phyloP scores from a whole-genome alignment of 225 moss, liverwort and hornwort species.

The Takakia lepidozioides region DNA sequence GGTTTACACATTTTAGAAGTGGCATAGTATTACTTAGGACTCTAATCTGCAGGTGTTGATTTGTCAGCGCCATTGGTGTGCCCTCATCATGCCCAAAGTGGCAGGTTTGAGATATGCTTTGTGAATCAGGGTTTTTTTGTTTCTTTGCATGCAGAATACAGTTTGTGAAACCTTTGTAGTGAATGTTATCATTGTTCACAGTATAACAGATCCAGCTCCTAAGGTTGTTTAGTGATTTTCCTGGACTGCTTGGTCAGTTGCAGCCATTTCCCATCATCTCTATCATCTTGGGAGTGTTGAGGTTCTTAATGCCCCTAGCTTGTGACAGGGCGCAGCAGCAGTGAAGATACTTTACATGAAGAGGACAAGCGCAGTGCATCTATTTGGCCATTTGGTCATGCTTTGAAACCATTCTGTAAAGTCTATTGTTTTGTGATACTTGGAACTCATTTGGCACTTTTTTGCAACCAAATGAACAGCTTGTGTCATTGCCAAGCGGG shows the following conservation, averaged over 20 bases:
- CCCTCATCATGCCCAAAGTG: conserved; percentile 17
- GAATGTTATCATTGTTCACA: conserved; percentile 16
- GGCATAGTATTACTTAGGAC: conserved; percentile 27
- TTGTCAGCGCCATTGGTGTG: conserved; percentile 13
- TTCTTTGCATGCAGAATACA: conserved; percentile 11
- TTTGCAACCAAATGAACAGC: conserved; percentile 1
- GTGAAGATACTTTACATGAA: conserved; percentile 18
- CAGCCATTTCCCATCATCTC: conserved; percentile 1
- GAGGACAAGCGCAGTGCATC: conserved; percentile 27
- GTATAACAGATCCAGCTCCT: conserved; percentile 23
- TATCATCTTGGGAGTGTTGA: conserved; percentile 7
- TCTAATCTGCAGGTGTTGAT: conserved; percentile 14
- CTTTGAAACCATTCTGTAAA: conserved; percentile 27
- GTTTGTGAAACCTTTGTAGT: conserved; percentile 14
- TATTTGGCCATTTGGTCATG: conserved; percentile 21
- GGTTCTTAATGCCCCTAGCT: conserved; percentile 7
- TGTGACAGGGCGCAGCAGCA: conserved; percentile 8
- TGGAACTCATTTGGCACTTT: neutral
- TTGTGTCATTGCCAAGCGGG: too few relatives aligned
- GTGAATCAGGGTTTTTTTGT: conserved; percentile 13
- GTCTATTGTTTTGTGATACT: conserved; percentile 11
- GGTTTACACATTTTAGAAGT: conserved; percentile 19
- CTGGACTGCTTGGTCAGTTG: conserved; percentile 10
- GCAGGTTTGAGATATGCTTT: conserved; percentile 19
- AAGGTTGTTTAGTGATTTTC: conserved; percentile 11